Evolutionary conservation across 345 rosid genomes (phyloP), one percentile per base, ranked within the genome.

Genomic region (Camelina neglecta): DNA sequence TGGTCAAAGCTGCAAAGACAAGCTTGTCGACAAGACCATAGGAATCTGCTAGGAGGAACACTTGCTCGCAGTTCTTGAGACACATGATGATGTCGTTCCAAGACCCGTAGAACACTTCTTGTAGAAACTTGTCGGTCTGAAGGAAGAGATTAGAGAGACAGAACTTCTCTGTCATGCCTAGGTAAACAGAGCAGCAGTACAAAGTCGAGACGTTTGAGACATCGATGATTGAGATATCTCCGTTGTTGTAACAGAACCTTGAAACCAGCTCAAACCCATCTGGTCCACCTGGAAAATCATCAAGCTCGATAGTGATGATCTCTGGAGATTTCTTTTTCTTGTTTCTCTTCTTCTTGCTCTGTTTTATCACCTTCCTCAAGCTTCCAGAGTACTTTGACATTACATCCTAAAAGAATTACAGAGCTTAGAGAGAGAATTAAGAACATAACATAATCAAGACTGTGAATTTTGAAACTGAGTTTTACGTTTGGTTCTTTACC

Each of bases 241-340:
- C 72, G 20, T 82, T 56, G 73, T 20, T 77, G 76, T 91, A 88
- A 71, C 97, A 89, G 81, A 88, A 91, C 67, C 93, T 82, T 63
- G 86, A 82, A 75, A 85, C 81, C 42, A 82, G 23, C 78, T 91
- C 97, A 69, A 91, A 91, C 74, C 95, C 93, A 35, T 79, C 57
- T 62, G 90, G 73, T 36, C 93, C 90, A 50, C 97, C 90, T 0
- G 97, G 97, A 77, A 89, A 89, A 45, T 80, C 78, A 31, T 74
- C 70, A 54, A 91, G 69, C 54, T 86, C 83, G 44, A 91, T 73
- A 31, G 77, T 82, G 33, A 76, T 70, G 16, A 44, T 44, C 63
- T 75, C 38, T 60, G 41, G 7, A 47, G 33, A 13, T 8, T 8
- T 86, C 63, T 0, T 65, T 15, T 70, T 84, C 77, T 76, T 82